These are phyloP conservation scores for Pseudonectria buxi DNA, from an alignment of 2,329 filamentous ascomycete genomes.

Conservation along the genomic window DNA sequence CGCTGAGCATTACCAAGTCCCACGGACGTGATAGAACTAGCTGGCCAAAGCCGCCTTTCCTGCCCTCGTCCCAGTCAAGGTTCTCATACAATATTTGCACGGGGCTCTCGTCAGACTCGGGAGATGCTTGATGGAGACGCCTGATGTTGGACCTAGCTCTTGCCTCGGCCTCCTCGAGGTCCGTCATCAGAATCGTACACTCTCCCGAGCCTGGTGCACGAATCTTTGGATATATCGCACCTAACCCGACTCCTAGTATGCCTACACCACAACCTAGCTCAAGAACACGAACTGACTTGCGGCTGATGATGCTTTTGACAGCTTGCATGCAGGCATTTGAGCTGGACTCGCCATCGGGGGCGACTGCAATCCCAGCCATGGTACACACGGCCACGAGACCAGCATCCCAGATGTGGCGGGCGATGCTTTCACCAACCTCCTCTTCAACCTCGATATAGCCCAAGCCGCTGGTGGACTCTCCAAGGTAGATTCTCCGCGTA, in stretches of 20 bases:
- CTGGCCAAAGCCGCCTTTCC: slow-evolving; percentile 36
- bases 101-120: slow-evolving; percentile 9
- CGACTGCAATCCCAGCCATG: slow-evolving; percentile 23
- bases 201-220: slow-evolving; percentile 9
- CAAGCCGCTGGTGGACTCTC: slow-evolving; percentile 13
- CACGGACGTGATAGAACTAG: slow-evolving; percentile 34
- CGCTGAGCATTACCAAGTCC: slow-evolving; percentile 50
- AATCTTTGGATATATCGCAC: slow-evolving; percentile 26
- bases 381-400: slow-evolving; percentile 39
- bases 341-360: slow-evolving; percentile 20
- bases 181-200: slow-evolving; percentile 45
- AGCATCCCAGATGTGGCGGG: slow-evolving; percentile 53
- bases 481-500: slow-evolving; percentile 24
- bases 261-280: slow-evolving; percentile 54
- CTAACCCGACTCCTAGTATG: slow-evolving; percentile 45
- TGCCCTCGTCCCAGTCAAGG: slow-evolving; percentile 50
- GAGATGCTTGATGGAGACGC: slow-evolving; percentile 16
- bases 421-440: slow-evolving; percentile 54
- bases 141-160: slow-evolving; percentile 42
- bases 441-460: slow-evolving; percentile 41
- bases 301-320: slow-evolving; percentile 24
- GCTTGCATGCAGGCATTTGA: slow-evolving; percentile 22
- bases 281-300: slow-evolving; percentile 35
- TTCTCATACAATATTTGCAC: slow-evolving; percentile 42
- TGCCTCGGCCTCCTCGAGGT: slow-evolving; percentile 47